Conservation (phyloP, 2,329 filamentous ascomycete species). For the Rhynchosporium secalis region DNA sequence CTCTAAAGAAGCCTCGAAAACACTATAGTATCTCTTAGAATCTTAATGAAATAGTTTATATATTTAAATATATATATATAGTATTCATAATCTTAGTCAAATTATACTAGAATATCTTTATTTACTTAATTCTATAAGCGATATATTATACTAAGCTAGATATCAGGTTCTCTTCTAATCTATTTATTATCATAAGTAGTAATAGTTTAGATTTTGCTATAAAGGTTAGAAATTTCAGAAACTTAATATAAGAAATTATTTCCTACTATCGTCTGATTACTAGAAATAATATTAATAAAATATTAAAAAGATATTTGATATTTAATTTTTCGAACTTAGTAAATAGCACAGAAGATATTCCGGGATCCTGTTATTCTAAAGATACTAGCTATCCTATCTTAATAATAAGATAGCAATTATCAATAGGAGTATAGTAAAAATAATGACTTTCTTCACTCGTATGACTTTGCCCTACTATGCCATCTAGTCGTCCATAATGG, state of each 20-base stretch:
- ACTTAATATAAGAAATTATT: not conserved
- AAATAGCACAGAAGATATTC: not conserved
- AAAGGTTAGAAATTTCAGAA: not conserved
- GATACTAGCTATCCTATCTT: not conserved
- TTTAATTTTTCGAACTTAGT: not conserved
- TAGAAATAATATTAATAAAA: not conserved
- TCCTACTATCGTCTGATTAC: not conserved
- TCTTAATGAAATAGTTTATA: no score
- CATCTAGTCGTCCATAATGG: not conserved
- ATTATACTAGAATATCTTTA: no score
- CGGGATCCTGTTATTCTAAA: not conserved
- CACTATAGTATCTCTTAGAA: no score
- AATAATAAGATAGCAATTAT: not conserved
- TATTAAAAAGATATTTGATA: not conserved
- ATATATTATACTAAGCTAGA: no score
- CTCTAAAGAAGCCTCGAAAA: no score
- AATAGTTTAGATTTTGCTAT: not conserved
- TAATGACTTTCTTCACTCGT: not conserved
- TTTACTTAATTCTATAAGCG: no score
- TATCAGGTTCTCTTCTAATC: no score
- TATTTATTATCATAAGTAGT: no score
- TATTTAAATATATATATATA: no score
- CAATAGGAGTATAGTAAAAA: not conserved
- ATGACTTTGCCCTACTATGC: not conserved
- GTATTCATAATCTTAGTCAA: no score